Evolutionary conservation across 169 alveolate genomes (phyloP).

Genomic region (Plasmodium gallinaceum): DNA sequence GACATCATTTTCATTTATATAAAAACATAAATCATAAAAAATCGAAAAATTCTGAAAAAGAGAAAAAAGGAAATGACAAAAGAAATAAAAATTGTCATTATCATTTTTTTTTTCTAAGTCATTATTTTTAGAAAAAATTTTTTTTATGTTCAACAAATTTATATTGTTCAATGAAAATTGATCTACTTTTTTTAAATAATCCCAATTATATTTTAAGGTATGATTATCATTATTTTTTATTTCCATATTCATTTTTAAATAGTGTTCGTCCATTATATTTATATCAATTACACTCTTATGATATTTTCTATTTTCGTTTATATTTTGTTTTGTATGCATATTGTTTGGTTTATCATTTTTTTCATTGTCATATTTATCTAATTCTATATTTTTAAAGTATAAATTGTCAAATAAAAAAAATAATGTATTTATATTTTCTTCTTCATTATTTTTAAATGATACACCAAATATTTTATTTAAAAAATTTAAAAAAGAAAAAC

Average conservation of each 20-base stretch:
- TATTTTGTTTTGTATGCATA: background rate
- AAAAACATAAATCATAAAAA: slow-evolving; percentile 31
- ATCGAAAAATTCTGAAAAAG: slow-evolving; percentile 11
- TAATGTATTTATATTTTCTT: background rate
- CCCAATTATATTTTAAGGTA: background rate
- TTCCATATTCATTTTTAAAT: background rate
- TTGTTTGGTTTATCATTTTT: background rate
- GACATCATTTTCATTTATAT: background rate
- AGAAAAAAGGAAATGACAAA: slow-evolving; percentile 31
- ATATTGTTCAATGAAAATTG: background rate
- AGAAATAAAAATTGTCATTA: slow-evolving; percentile 1
- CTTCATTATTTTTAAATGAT: background rate
- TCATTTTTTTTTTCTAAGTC: background rate
- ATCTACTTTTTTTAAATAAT: slow-evolving; percentile 8
- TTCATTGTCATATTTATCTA: background rate
- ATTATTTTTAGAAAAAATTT: too few species aligned
- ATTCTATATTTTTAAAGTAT: background rate
- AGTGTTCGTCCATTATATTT: background rate
- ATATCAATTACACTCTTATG: background rate
- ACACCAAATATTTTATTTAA: background rate
- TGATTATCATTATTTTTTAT: background rate
- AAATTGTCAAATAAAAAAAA: slow-evolving; percentile 14
- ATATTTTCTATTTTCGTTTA: background rate
- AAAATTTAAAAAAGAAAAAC: background rate
- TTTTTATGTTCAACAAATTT: too few species aligned